Percentiles rank a stretch among this genome's conserved stretches.
These are phyloP conservation scores for Diaporthe longicolla DNA, from an alignment of 2,329 filamentous ascomycete genomes.

Conservation along the genomic window DNA sequence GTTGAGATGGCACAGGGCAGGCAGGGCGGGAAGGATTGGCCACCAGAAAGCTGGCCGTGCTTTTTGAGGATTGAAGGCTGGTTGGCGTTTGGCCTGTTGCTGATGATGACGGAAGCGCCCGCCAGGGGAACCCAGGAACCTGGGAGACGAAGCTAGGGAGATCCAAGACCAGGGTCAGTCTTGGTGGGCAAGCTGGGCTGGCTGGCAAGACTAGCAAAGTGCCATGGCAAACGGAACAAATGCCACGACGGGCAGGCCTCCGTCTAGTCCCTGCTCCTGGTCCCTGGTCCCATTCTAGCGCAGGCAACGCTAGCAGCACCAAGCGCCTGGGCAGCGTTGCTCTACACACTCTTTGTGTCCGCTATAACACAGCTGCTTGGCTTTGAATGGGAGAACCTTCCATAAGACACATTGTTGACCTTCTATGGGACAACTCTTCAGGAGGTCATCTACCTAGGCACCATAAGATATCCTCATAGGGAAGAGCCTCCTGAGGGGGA, in stretches of 20 bases:
- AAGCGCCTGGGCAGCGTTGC: too few relatives aligned
- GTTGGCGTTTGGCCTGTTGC: conserved; percentile 19
- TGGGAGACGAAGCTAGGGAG: conserved; percentile 21
- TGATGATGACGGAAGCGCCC: conserved; percentile 30
- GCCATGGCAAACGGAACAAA: conserved; percentile 17
- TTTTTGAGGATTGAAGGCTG: conserved; percentile 1
- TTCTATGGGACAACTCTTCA: too few relatives aligned
- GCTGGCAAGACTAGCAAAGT: neutral
- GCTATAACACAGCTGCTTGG: too few relatives aligned
- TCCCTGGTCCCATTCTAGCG: too few relatives aligned
- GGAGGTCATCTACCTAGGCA: too few relatives aligned
- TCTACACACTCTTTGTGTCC: too few relatives aligned
- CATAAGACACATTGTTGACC: too few relatives aligned
- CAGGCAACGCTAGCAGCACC: too few relatives aligned
- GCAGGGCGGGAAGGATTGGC: conserved; percentile 20
- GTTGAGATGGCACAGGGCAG: neutral
- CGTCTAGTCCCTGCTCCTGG: neutral
- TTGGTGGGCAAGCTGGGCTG: neutral
- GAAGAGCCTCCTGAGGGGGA: too few relatives aligned
- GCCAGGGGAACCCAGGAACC: conserved; percentile 22
- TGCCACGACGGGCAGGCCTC: conserved; percentile 5
- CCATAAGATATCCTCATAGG: too few relatives aligned
- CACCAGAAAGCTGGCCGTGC: conserved; percentile 3
- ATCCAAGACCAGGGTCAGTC: neutral
- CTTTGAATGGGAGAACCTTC: too few relatives aligned